phyloP scores from a whole-genome alignment of 257 asterid species.

The Rhazya stricta region DNA sequence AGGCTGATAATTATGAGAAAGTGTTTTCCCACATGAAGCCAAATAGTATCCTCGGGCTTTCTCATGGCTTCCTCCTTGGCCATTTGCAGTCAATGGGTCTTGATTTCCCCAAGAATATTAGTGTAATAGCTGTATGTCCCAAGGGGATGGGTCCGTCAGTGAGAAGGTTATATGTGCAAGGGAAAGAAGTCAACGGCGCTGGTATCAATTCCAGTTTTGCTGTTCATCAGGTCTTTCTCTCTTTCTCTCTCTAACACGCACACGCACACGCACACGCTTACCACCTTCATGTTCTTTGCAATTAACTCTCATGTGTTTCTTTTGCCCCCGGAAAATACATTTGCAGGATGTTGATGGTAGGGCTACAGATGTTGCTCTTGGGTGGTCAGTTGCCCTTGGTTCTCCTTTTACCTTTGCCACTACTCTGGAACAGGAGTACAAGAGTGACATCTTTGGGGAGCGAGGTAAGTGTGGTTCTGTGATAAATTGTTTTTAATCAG shows the following conservation, averaged over 20 bases:
- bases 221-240: constrained; percentile 69
- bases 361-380: constrained; percentile 96
- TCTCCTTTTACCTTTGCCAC: constrained; percentile 95
- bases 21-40: constrained; percentile 92
- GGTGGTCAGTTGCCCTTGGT: constrained; percentile 97
- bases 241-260: constrained; percentile 1
- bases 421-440: constrained; percentile 83
- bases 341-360: constrained; percentile 87
- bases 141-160: constrained; percentile 99
- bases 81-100: constrained; percentile 84
- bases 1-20: constrained; percentile 93
- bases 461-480: constrained; percentile 48
- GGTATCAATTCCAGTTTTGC: constrained; percentile 95
- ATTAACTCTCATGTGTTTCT: constrained; percentile 1
- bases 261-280: background rate
- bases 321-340: background rate
- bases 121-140: constrained; percentile 94
- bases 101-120: constrained; percentile 83
- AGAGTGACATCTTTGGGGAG: constrained; percentile 94
- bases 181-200: constrained; percentile 94
- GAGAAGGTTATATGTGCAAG: constrained; percentile 91
- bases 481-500: background rate
- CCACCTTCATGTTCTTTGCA: constrained; percentile 1
- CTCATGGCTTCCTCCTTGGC: constrained; percentile 96
- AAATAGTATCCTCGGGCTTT: constrained; percentile 91